A percentile compares a stretch with the other conserved stretches of the same genome.
Evolutionary conservation across 805 yeast genomes (phyloP).

Genomic region (Lipomyces yamanashiensis): DNA sequence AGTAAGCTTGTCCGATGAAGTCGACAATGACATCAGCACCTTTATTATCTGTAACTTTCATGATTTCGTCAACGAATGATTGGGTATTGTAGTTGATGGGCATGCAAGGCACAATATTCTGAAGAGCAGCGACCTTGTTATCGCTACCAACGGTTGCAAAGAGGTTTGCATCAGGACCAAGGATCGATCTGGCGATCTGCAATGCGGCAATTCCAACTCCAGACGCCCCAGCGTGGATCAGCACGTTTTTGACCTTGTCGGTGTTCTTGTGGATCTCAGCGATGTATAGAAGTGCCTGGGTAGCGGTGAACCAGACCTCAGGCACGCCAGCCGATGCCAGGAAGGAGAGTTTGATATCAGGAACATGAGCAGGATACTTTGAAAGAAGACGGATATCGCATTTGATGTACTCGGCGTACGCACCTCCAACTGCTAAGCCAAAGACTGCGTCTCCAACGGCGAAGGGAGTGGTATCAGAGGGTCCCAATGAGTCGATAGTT

Average conservation of each 20-base stretch:
- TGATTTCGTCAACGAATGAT: slow-evolving; percentile 16
- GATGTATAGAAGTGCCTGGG: slow-evolving; percentile 42
- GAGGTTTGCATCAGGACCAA: slow-evolving; percentile 44
- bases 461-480: slow-evolving; percentile 41
- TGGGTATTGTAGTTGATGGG: slow-evolving; percentile 42
- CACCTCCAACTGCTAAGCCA: slow-evolving; percentile 48
- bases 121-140: slow-evolving; percentile 39
- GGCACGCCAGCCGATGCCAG: slow-evolving; percentile 45
- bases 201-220: slow-evolving; percentile 46
- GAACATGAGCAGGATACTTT: slow-evolving; percentile 36
- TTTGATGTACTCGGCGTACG: slow-evolving; percentile 47
- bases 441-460: slow-evolving; percentile 46
- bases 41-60: slow-evolving; percentile 14
- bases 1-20: slow-evolving; percentile 44
- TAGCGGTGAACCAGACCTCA: slow-evolving; percentile 48
- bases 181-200: slow-evolving; percentile 44
- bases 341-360: slow-evolving; percentile 30
- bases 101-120: slow-evolving; percentile 30
- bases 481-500: slow-evolving; percentile 26
- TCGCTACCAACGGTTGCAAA: slow-evolving; percentile 45
- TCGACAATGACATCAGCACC: slow-evolving; percentile 46
- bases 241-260: slow-evolving; percentile 37
- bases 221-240: slow-evolving; percentile 47
- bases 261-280: slow-evolving; percentile 42
- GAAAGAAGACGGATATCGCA: slow-evolving; percentile 41